Evolutionary conservation across 2,329 filamentous ascomycete genomes (phyloP), one percentile per base, ranked within the genome.

Genomic region (Aspergillus udagawae): DNA sequence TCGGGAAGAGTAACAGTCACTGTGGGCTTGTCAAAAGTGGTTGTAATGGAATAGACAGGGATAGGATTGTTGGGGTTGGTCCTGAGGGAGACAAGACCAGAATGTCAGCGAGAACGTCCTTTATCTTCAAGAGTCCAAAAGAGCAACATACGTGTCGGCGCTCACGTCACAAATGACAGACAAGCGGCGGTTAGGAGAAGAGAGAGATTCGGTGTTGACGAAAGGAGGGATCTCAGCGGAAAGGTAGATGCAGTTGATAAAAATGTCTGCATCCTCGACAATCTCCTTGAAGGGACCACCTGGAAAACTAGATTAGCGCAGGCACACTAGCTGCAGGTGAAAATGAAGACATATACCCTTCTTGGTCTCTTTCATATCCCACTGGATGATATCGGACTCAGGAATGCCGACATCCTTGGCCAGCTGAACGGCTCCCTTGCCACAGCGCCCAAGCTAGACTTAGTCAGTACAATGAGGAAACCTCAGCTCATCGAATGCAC

Each of bases 191-290:
- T 82, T 82, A 3, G 88, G 80, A 44, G 81, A 78, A 62, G 86
- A 81, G 55, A 96, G 84, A 53, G 83, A 86, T 64, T 90, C 83
- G 59, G 81, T 70, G 75, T 90, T 86, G 70, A 96, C 83, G 72
- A 97, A 97, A 35, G 89, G 88, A 27, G 90, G 89, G 64, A 94
- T 92, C 72, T 87, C 84, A 65, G 85, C 80, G 60, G 82, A 85
- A 45, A 97, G 86, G 78, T 96, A 96, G 73, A 96, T 93, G 83
- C 89, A 92, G 80, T 94, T 95, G 73, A 94, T 82, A 71, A 92
- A 91, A 70, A 91, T 87, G 67, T 90, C 86, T 59, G 80, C 67
- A 53, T 70, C 67, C 75, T 91, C 83, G 49, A 86, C 80, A 67
- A 95, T 92, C 78, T 94, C 90, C 61, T 80, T 75, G 76, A 92